phyloP scores from a whole-genome alignment of 2,329 filamentous ascomycete species.

The Microcyclosporella mali region DNA sequence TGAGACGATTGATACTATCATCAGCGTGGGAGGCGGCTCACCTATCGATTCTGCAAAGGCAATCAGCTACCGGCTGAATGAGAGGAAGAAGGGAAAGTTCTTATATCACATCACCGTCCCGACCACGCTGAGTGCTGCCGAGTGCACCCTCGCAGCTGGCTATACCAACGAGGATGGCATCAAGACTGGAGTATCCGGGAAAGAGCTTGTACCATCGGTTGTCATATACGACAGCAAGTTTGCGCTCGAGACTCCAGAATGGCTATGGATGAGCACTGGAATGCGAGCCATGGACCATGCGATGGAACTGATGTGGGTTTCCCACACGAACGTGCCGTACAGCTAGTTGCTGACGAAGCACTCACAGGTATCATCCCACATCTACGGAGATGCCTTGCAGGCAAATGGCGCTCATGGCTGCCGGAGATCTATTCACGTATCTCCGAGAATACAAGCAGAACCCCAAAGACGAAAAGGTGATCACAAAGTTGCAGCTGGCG shows the following conservation, averaged over 20 bases:
- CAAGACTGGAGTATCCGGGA: conserved; percentile 43
- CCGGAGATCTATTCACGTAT: conserved; percentile 42
- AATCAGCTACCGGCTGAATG: conserved; percentile 40
- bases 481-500: conserved; percentile 49
- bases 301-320: conserved; percentile 38
- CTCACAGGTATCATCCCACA: conserved; percentile 42
- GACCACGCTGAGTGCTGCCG: conserved; percentile 48
- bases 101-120: conserved; percentile 45
- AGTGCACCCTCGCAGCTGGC: conserved; percentile 49
- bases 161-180: conserved; percentile 46
- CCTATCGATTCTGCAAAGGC: conserved; percentile 50
- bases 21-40: conserved; percentile 50
- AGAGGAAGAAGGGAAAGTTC: conserved; percentile 35
- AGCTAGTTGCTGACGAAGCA: no score
- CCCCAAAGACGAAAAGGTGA: conserved; percentile 42
- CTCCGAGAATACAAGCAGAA: conserved; percentile 44
- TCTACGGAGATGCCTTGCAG: conserved; percentile 47
- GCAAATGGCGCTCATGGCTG: conserved; percentile 41
- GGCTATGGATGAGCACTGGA: conserved; percentile 47
- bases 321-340: no score
- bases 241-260: conserved; percentile 45
- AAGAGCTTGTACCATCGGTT: conserved; percentile 41
- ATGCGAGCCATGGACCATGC: conserved; percentile 52
- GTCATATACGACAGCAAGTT: conserved; percentile 51
- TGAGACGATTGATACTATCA: conserved; percentile 47